Evolutionary conservation across 2,329 filamentous ascomycete genomes (phyloP).

Genomic region (Lachnellula cervina): DNA sequence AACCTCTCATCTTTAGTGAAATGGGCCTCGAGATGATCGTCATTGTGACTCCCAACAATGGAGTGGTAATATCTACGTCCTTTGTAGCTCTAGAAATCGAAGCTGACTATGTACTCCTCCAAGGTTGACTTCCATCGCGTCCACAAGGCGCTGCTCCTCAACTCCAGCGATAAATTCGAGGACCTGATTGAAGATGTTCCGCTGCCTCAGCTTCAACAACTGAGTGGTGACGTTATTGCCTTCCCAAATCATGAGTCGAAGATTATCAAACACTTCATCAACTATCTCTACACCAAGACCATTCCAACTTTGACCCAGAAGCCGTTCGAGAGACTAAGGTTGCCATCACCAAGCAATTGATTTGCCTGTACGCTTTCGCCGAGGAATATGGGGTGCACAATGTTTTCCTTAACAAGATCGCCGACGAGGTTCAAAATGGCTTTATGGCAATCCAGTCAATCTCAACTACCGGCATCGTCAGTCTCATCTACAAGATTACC

Average conservation of each 20-base stretch:
- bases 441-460: slow-evolving; percentile 8
- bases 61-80: neutral
- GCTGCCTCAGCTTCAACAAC: neutral
- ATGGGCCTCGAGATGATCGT: slow-evolving; percentile 16
- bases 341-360: slow-evolving; percentile 6
- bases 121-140: slow-evolving; percentile 2
- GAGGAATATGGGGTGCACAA: slow-evolving; percentile 11
- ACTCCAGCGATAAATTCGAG: neutral
- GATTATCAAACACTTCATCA: slow-evolving; percentile 20
- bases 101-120: too few relatives aligned
- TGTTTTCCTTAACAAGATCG: slow-evolving; percentile 16
- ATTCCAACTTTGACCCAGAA: slow-evolving; percentile 8
- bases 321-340: neutral
- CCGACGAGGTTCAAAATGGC: slow-evolving; percentile 24
- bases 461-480: slow-evolving; percentile 3
- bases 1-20: slow-evolving; percentile 1
- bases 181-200: neutral
- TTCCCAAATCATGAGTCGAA: neutral
- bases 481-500: slow-evolving; percentile 13
- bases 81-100: too few relatives aligned
- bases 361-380: slow-evolving; percentile 18
- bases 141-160: slow-evolving; percentile 15
- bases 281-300: slow-evolving; percentile 14
- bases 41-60: slow-evolving; percentile 4
- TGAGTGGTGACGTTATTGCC: too few relatives aligned